Evolutionary conservation across 768 basidiomycete species (phyloP).

Genomic region (Tulasnella sp.): DNA sequence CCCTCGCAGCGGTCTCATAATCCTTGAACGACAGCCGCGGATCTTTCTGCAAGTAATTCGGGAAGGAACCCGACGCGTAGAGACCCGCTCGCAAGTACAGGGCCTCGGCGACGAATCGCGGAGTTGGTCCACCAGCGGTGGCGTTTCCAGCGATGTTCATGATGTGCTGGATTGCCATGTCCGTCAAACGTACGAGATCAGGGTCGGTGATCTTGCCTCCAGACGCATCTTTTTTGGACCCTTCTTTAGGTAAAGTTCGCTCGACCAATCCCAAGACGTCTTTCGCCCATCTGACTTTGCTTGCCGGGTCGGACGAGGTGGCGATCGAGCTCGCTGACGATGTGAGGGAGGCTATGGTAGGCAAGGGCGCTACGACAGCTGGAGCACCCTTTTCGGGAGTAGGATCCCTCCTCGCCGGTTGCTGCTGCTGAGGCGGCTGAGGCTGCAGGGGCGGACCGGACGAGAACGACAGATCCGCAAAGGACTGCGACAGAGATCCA

Average conservation of each 20-base stretch:
- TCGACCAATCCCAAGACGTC: conserved; percentile 78
- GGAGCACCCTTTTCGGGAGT: conserved; percentile 25
- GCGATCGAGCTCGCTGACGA: conserved; percentile 42
- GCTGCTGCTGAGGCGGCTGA: not conserved
- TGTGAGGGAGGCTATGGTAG: conserved; percentile 48
- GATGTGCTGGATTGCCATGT: conserved; percentile 53
- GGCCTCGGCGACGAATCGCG: conserved; percentile 53
- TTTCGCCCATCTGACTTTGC: conserved; percentile 65
- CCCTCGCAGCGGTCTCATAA: conserved; percentile 72
- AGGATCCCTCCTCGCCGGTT: not conserved
- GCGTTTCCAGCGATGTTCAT: conserved; percentile 34
- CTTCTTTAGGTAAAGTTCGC: conserved; percentile 32
- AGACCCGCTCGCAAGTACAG: conserved; percentile 65
- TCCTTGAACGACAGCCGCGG: conserved; percentile 78
- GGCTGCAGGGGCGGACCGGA: not conserved
- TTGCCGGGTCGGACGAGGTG: conserved; percentile 38
- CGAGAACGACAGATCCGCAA: conserved; percentile 8
- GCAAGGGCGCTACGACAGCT: conserved; percentile 55
- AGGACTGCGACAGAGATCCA: not conserved
- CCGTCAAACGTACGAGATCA: conserved; percentile 45
- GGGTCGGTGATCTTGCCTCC: conserved; percentile 43
- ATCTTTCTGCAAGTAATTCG: conserved; percentile 38
- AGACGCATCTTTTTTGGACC: conserved; percentile 30
- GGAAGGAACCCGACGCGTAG: conserved; percentile 44
- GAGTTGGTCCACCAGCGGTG: conserved; percentile 24